Evolutionary conservation across 768 basidiomycete species (phyloP), one percentile per base, ranked within the genome.

Genomic region (Austroboletus eburneus): DNA sequence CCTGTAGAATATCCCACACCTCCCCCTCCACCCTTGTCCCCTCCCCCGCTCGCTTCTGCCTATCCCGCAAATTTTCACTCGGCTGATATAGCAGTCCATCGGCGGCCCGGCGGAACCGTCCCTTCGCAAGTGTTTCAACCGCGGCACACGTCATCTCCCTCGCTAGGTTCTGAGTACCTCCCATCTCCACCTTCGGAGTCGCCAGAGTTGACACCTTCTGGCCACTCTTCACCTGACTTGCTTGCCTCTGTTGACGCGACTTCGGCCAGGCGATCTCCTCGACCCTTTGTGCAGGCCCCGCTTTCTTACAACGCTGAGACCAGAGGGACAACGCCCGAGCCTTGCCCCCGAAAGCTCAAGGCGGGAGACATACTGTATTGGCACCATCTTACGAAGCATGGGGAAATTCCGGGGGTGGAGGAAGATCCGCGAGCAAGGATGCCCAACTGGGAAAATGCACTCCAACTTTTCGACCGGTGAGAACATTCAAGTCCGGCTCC

Each of bases 331-430:
- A 48, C 46, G 12, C 49, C 54, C 23, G 64, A 63, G 37, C 45
- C 68, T 32, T 48, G 42, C 46, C 63, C 65, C 30, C 69, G 67
- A 46, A 70, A 64, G 39, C 74, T 83, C 25, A 72, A 68, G 56
- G 69, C 72, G 9, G 86, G 86, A 18, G 84, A 87, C 50, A 59
- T 79, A 9, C 68, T 89, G 16, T 86, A 75, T 58, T 90, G 87
- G 87, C 85, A 89, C 60, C 81, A 88, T 54, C 80, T 89, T 48
- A 64, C 73, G 39, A 79, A 78, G 53, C 76, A 73, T 49, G 87
- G 87, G 12, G 87, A 89, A 64, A 84, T 87, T 48, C 80, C 84
- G 33, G 82, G 77, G 22, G 82, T 85, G 9, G 64, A 63, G 42
- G 80, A 88, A 50, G 80, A 87, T 62, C 58, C 71, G 30, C 76